Base-by-base conservation (phyloP, 805 yeast species). In the Pichia scutulata region DNA sequence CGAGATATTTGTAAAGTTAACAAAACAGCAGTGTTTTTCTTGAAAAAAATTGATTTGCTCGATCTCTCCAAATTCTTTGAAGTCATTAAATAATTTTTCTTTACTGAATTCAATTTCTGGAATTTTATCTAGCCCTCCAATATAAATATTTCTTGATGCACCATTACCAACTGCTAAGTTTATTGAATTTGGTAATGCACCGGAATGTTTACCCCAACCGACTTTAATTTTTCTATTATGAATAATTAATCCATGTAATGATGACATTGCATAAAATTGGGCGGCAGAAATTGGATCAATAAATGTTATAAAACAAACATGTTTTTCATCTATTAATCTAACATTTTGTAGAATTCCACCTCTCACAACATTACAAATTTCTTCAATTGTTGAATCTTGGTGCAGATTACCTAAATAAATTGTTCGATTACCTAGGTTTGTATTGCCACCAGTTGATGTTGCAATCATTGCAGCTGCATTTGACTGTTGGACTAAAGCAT, bases 381-480 rank as follows among this genome's bases (percentile, higher is more conserved):
- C 98, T 67, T 90, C 97, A 48, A 86, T 80, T 12, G 88, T 84
- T 13, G 93, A 82, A 53, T 86, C 95, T 48, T 86, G 89, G 57
- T 92, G 97, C 55, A 93, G 74, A 61, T 85, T 86, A 25, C 97
- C 97, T 56, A 92, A 72, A 64, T 89, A 92, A 39, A 92, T 90
- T 0, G 97, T 90, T 66, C 99, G 76, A 65, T 92, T 92, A 43
- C 98, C 98, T 57, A 89, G 73, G 64, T 92, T 92, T 51, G 82
- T 81, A 24, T 92, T 87, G 23, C 97, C 97, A 14, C 97, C 97
- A 2, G 96, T 95, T 48, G 90, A 81, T 0, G 95, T 85, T 1
- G 97, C 96, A 60, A 92, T 90, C 37, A 95, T 92, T n/a, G 96
- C 96, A 7, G 98, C 97, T 1, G 97, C 97, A 39, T 95, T 95